phyloP scores from a whole-genome alignment of 208 protist genomes.

The Zelonia costaricensis region DNA sequence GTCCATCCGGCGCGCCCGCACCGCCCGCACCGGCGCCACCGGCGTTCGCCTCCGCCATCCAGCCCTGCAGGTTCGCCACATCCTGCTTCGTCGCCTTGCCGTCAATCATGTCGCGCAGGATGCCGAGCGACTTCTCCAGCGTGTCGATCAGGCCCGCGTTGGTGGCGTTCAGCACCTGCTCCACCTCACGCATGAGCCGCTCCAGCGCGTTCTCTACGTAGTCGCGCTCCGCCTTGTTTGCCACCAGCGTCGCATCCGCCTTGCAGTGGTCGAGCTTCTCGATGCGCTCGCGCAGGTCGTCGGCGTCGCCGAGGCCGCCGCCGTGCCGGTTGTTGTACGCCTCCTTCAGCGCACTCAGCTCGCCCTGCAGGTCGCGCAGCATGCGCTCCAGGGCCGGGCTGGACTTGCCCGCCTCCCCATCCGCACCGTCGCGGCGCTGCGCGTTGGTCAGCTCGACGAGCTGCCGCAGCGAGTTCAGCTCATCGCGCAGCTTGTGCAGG shows the following conservation, averaged over 20 bases:
- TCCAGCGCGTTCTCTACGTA: slow-evolving; percentile 93
- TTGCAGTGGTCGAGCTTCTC: slow-evolving; percentile 86
- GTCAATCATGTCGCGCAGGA: slow-evolving; percentile 91
- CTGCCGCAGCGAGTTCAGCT: slow-evolving; percentile 55
- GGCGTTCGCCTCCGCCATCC: slow-evolving; percentile 45
- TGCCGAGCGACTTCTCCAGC: slow-evolving; percentile 88
- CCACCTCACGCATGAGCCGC: slow-evolving; percentile 91
- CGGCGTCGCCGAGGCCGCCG: slow-evolving; percentile 40
- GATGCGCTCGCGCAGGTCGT: slow-evolving; percentile 55
- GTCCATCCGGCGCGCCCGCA: slow-evolving; percentile 55
- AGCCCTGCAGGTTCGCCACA: slow-evolving; percentile 69
- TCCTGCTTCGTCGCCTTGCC: slow-evolving; percentile 88
- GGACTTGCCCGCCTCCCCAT: slow-evolving; percentile 4
- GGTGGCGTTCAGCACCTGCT: slow-evolving; percentile 91
- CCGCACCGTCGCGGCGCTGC: slow-evolving; percentile 16
- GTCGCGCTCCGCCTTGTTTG: slow-evolving; percentile 92
- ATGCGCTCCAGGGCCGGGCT: slow-evolving; percentile 34
- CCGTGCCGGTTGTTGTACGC: slow-evolving; percentile 12
- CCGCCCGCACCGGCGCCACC: slow-evolving; percentile 12
- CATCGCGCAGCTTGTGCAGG: slow-evolving; percentile 75
- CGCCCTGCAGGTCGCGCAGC: slow-evolving; percentile 66
- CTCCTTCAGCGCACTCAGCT: slow-evolving; percentile 52
- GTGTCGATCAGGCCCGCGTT: slow-evolving; percentile 92
- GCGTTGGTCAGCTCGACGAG: slow-evolving; percentile 48
- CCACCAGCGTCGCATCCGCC: slow-evolving; percentile 84